Base-by-base conservation (phyloP, 2,329 filamentous ascomycete genomes). In the Penicillium sp. region DNA sequence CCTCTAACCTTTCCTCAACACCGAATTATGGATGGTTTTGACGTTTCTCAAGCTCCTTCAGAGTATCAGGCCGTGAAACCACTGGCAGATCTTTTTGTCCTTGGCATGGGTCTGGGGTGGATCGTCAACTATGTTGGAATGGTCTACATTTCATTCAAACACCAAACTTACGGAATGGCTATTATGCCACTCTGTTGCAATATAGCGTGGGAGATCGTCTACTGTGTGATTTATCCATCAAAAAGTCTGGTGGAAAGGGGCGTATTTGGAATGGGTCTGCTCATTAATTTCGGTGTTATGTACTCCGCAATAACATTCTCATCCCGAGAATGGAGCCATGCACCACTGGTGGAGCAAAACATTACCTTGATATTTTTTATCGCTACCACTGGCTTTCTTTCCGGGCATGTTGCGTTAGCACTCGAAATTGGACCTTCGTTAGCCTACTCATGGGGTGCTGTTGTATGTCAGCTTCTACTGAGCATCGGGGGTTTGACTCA, bases 171-270 rank as follows among this genome's bases (percentile, higher is more conserved):
- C 33, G 50, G 52, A 26, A 51, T 63, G 54, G 49, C 55, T 11
- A 58, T 62, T 7, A 53, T 60, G 36, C 44, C 60, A 4, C 43
- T 61, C 8, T 58, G 58, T 44, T 51, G 49, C 42, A 61, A 63
- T 21, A 43, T 64, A 21, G 56, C 58, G 8, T 64, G 56, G 60
- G 60, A 64, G 18, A n/a, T 56, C 3, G 45, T 60, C 5, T 63
- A 60, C 24, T 34, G 33, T n/a, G 13, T 58, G 5, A 36, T 63
- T 10, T 61, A 63, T 49, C 58, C 56, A 3, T 54, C 59, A 33
- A 54, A 51, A 21, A 51, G 48, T n/a, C 2, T 29, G 14, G 9
- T 40, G 13, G 58, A 62, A 31, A 34, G 40, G n/a, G 19, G 18
- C 3, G 52, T 56, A 13, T 48, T 47, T n/a, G 10, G 54, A 0